phyloP scores from a whole-genome alignment of 2,329 filamentous ascomycete genomes.

The Colletotrichum tanaceti region DNA sequence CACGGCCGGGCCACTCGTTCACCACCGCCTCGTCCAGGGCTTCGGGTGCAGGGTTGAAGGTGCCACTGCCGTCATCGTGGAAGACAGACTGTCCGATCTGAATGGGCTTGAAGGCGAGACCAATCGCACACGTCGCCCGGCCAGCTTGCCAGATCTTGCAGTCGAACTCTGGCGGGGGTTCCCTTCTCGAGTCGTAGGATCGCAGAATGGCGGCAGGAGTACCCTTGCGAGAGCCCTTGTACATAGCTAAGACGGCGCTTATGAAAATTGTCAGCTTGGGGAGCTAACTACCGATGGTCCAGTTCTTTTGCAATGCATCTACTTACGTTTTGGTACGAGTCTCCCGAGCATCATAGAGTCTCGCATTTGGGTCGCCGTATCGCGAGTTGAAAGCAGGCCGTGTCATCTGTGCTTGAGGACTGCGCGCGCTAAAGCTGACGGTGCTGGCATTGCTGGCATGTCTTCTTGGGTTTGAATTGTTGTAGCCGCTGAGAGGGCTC shows the following conservation, averaged over 20 bases:
- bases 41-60: slow-evolving; percentile 89
- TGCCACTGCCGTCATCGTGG: slow-evolving; percentile 90
- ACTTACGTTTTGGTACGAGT: slow-evolving; percentile 90
- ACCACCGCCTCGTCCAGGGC: slow-evolving; percentile 89
- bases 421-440: slow-evolving; percentile 81
- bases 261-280: slow-evolving; percentile 9
- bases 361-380: slow-evolving; percentile 85
- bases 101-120: slow-evolving; percentile 94
- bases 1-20: slow-evolving; percentile 95
- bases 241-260: slow-evolving; percentile 90
- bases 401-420: slow-evolving; percentile 66
- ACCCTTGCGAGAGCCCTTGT: slow-evolving; percentile 81
- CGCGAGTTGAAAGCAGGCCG: slow-evolving; percentile 66
- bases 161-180: slow-evolving; percentile 89
- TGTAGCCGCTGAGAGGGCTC: slow-evolving; percentile 58
- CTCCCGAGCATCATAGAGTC: slow-evolving; percentile 88
- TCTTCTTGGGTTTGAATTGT: slow-evolving; percentile 63
- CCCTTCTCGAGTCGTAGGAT: slow-evolving; percentile 94
- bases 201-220: slow-evolving; percentile 80
- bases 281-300: no score
- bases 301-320: neutral
- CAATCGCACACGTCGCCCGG: slow-evolving; percentile 90
- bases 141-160: slow-evolving; percentile 98
- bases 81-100: slow-evolving; percentile 94
- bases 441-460: slow-evolving; percentile 84